Percentiles rank a stretch among this genome's conserved stretches.
These are phyloP conservation scores for Coniella vitis DNA, from an alignment of 2,329 filamentous ascomycete species.

Conservation along the genomic window DNA sequence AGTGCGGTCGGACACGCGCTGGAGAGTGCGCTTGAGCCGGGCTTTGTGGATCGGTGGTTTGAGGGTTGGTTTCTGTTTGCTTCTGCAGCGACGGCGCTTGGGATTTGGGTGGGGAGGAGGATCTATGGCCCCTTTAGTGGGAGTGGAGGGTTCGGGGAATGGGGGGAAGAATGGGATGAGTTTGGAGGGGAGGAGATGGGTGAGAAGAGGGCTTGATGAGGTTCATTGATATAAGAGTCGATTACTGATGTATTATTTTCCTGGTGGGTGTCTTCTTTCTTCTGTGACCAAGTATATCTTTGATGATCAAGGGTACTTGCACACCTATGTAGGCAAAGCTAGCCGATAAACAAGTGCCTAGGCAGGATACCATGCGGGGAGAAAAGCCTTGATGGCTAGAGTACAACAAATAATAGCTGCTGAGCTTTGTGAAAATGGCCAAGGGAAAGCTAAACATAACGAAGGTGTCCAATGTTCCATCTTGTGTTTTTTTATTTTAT, in stretches of 20 bases:
- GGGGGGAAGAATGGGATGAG: constrained; percentile 53
- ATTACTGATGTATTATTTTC: background rate
- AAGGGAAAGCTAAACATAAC: no score
- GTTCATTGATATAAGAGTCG: no score
- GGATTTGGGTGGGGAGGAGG: constrained; percentile 65
- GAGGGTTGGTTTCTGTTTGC: constrained; percentile 77
- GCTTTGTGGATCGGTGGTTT: constrained; percentile 77
- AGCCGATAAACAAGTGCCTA: no score
- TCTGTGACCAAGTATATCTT: no score
- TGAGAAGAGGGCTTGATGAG: constrained; percentile 53
- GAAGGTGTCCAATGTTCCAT: no score
- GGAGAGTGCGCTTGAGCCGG: constrained; percentile 65
- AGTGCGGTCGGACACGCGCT: constrained; percentile 71
- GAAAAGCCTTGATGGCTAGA: no score
- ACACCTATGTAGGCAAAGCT: no score
- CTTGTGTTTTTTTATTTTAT: no score
- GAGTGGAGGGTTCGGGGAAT: constrained; percentile 26
- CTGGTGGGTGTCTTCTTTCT: background rate
- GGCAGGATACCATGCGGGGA: no score
- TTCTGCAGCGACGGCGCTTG: constrained; percentile 58
- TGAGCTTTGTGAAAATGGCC: no score
- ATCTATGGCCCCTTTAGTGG: constrained; percentile 32
- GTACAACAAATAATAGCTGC: no score
- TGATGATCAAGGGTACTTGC: no score
- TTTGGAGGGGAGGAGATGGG: constrained; percentile 63